Percentiles rank a stretch among this genome's conserved stretches.
These are phyloP conservation scores for Ilex asprella DNA, from an alignment of 257 asterid genomes.

Conservation along the genomic window DNA sequence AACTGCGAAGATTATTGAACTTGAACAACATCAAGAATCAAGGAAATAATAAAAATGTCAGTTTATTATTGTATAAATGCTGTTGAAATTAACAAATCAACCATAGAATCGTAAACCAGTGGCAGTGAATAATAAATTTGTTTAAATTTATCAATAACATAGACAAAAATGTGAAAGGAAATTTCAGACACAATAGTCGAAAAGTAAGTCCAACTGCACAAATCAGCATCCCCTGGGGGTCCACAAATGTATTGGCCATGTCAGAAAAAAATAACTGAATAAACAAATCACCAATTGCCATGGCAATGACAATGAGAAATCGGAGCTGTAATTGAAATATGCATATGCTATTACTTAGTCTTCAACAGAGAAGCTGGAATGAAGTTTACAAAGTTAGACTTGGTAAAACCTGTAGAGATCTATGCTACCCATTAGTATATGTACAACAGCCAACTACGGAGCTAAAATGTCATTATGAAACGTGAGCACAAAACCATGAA, in stretches of 20 bases:
- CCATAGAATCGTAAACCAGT: too few relatives aligned
- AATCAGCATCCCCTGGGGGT: neutral
- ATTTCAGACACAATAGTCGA: neutral
- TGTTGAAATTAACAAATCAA: too few relatives aligned
- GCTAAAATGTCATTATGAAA: neutral
- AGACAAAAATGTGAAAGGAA: neutral
- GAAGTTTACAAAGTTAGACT: too few relatives aligned
- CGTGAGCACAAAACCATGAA: neutral
- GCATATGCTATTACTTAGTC: neutral
- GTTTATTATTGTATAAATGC: neutral
- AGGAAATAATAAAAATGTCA: neutral
- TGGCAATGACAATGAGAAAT: neutral
- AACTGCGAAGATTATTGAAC: conserved; percentile 59
- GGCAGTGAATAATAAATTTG: too few relatives aligned
- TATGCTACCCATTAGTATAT: too few relatives aligned
- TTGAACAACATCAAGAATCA: conserved; percentile 19
- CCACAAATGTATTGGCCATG: neutral
- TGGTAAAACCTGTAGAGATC: too few relatives aligned
- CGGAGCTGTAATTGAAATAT: neutral
- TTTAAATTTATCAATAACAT: too few relatives aligned
- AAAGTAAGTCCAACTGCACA: neutral
- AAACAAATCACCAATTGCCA: neutral
- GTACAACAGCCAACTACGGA: too few relatives aligned
- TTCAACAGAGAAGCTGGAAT: too few relatives aligned
- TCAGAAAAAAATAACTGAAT: neutral